These are phyloP conservation scores for Fusarium guadeloupense DNA, from an alignment of 2,329 filamentous ascomycete species.

Conservation along the genomic window DNA sequence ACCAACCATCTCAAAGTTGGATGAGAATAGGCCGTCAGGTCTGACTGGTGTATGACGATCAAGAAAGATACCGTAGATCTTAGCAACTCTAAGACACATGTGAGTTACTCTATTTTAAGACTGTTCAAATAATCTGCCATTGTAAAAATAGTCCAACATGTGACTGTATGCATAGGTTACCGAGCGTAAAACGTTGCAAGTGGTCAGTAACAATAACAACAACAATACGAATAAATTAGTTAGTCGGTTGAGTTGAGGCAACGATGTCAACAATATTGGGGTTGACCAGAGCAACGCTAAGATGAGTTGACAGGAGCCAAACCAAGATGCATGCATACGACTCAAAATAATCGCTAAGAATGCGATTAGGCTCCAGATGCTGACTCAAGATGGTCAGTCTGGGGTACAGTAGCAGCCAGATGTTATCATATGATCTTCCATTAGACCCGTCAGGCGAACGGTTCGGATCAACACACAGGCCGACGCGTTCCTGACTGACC, in stretches of 20 bases:
- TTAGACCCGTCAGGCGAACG: neutral
- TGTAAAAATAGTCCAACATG: too few species aligned
- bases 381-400: conserved; percentile 7
- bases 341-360: neutral
- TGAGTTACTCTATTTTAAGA: too few species aligned
- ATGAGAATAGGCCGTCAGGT: neutral
- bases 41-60: neutral
- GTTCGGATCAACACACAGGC: neutral
- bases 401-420: neutral
- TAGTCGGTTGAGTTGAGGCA: too few species aligned
- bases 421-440: too few species aligned
- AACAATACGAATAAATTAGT: too few species aligned
- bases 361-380: neutral
- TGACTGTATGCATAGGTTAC: too few species aligned
- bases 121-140: too few species aligned
- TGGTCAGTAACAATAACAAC: too few species aligned
- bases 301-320: neutral
- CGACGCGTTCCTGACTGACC: neutral
- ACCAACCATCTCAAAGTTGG: neutral
- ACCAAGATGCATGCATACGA: neutral
- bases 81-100: too few species aligned
- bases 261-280: too few species aligned
- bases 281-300: neutral
- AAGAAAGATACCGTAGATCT: neutral
- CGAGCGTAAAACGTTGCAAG: neutral